Percentiles rank a stretch among this genome's conserved stretches.
These are phyloP conservation scores for Cutaneotrichosporon curvatum DNA, from an alignment of 1,284 basidiomycete species.

Conservation along the genomic window DNA sequence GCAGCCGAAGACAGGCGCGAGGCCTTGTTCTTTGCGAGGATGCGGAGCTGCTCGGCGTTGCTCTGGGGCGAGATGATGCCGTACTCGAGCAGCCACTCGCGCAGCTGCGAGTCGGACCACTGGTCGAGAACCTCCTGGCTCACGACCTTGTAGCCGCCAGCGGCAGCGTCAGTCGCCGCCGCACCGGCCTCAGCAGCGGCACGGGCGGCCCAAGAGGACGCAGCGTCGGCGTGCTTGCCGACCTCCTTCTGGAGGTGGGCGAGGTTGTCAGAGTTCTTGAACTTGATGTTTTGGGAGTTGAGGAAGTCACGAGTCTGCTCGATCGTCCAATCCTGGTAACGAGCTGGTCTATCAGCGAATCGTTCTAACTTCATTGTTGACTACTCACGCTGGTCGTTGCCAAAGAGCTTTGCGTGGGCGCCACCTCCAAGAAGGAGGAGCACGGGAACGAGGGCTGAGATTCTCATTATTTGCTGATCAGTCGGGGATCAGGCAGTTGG, in stretches of 20 bases:
- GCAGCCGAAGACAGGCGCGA: constrained; percentile 52
- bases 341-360: constrained; percentile 36
- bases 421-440: constrained; percentile 23
- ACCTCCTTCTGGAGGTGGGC: constrained; percentile 50
- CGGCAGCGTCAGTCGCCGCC: constrained; percentile 63
- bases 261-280: constrained; percentile 50
- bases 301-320: constrained; percentile 64
- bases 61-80: constrained; percentile 74
- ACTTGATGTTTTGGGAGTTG: constrained; percentile 58
- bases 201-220: constrained; percentile 41
- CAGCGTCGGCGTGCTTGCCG: constrained; percentile 50
- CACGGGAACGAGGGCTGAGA: constrained; percentile 18
- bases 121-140: constrained; percentile 47
- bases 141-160: constrained; percentile 51
- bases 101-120: constrained; percentile 71
- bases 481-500: too few species aligned
- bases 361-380: too few species aligned
- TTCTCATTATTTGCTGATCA: background rate
- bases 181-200: constrained; percentile 21
- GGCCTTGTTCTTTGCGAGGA: constrained; percentile 64
- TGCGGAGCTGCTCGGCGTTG: constrained; percentile 67
- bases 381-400: constrained; percentile 41
- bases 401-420: constrained; percentile 39
- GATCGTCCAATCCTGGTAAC: constrained; percentile 59
- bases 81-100: constrained; percentile 76